phyloP scores from a whole-genome alignment of 371 early-diverging fungal species.

The Mucor mucedo region DNA sequence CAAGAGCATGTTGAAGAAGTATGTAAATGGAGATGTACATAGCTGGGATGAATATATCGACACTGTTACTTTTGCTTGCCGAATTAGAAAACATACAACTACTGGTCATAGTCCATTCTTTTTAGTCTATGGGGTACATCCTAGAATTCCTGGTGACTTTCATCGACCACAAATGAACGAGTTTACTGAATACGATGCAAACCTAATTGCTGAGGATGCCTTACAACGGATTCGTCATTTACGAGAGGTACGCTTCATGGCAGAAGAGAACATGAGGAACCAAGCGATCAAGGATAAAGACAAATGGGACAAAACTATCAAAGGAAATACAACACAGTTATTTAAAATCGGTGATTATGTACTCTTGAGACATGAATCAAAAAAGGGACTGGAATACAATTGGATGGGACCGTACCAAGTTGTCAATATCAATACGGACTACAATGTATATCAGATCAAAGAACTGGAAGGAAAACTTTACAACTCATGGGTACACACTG shows the following conservation, averaged over 20 bases:
- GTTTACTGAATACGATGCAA: constrained; percentile 2
- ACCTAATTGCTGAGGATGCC: constrained; percentile 4
- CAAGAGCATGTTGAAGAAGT: constrained; percentile 22
- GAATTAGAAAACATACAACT: constrained; percentile 11
- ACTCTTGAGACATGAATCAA: background rate
- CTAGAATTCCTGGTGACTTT: constrained; percentile 18
- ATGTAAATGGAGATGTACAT: background rate
- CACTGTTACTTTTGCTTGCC: constrained; percentile 21
- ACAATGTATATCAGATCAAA: too few species aligned
- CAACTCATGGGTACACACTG: too few species aligned
- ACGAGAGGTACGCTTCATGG: constrained; percentile 4
- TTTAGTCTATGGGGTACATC: constrained; percentile 27
- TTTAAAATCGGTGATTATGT: constrained; percentile 18
- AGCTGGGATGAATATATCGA: background rate
- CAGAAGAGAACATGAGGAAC: background rate
- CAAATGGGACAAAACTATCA: constrained; percentile 8
- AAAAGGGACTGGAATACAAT: constrained; percentile 11
- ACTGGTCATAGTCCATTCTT: constrained; percentile 20
- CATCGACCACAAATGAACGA: background rate
- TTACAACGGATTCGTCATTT: background rate
- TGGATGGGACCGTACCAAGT: constrained; percentile 16
- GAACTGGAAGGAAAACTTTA: too few species aligned
- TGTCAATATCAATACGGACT: too few species aligned
- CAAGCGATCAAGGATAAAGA: constrained; percentile 5
- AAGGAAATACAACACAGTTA: background rate